Conservation (phyloP, 148 eudicot species). For the Oxyria digyna region DNA sequence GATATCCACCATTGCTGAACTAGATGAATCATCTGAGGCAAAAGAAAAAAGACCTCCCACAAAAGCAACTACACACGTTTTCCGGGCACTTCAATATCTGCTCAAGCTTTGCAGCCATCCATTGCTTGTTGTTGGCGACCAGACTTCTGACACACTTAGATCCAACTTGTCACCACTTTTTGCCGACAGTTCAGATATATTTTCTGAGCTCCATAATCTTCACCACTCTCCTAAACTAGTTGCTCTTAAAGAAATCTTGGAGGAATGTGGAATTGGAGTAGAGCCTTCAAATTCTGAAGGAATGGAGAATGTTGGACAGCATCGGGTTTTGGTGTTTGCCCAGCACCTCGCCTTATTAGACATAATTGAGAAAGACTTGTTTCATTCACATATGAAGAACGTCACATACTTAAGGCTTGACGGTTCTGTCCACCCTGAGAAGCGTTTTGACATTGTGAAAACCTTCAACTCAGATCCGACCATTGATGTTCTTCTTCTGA, state of each 20-base stretch:
- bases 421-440: slow-evolving; percentile 84
- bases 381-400: slow-evolving; percentile 81
- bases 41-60: slow-evolving; percentile 46
- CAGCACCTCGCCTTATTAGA: slow-evolving; percentile 96
- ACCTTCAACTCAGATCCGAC: slow-evolving; percentile 99
- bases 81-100: slow-evolving; percentile 93
- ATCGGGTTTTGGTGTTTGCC: slow-evolving; percentile 95
- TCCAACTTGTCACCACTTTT: slow-evolving; percentile 41
- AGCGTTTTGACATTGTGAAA: slow-evolving; percentile 93
- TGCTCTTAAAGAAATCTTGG: slow-evolving; percentile 93
- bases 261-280: slow-evolving; percentile 96
- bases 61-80: slow-evolving; percentile 82
- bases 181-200: slow-evolving; percentile 37
- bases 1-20: slow-evolving; percentile 60
- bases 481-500: slow-evolving; percentile 83
- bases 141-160: slow-evolving; percentile 47
- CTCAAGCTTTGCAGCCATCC: slow-evolving; percentile 99
- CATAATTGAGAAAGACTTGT: slow-evolving; percentile 81
- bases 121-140: slow-evolving; percentile 71
- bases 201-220: slow-evolving; percentile 71
- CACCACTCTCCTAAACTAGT: slow-evolving; percentile 97
- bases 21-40: slow-evolving; percentile 38
- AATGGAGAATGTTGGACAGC: slow-evolving; percentile 67
- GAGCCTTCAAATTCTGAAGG: slow-evolving; percentile 70
- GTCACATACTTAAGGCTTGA: slow-evolving; percentile 88